A percentile compares a stretch with the other conserved stretches of the same genome.
Conservation (phyloP, 805 yeast genomes). For the Suhomyces xylopsoci region DNA sequence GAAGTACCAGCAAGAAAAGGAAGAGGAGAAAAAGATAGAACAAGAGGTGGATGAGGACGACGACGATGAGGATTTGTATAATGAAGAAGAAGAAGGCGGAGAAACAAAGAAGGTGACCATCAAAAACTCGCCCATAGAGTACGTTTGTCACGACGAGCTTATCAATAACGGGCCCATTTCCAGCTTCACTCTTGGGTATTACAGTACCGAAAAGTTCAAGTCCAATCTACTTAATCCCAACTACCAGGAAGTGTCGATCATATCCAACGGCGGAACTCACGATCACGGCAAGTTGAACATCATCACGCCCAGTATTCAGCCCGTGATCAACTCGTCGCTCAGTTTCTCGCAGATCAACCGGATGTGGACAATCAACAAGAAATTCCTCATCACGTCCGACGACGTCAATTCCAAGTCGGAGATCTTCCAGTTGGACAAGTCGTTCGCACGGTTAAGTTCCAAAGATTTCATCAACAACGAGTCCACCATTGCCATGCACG, state of each 20-base stretch:
- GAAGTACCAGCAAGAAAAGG: slow-evolving; percentile 19
- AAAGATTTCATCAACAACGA: slow-evolving; percentile 63
- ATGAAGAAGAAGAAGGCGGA: slow-evolving; percentile 31
- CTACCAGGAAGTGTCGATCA: slow-evolving; percentile 59
- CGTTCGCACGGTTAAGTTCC: slow-evolving; percentile 58
- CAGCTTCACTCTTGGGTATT: slow-evolving; percentile 61
- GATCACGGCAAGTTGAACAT: slow-evolving; percentile 54
- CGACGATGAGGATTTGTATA: slow-evolving; percentile 40
- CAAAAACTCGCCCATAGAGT: slow-evolving; percentile 5
- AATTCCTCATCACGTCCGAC: slow-evolving; percentile 70
- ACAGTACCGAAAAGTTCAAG: slow-evolving; percentile 50
- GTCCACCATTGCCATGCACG: slow-evolving; percentile 64
- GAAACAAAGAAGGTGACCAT: slow-evolving; percentile 1
- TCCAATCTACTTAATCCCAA: slow-evolving; percentile 71
- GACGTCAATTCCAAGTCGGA: slow-evolving; percentile 61
- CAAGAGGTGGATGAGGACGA: slow-evolving; percentile 11
- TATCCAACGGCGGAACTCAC: slow-evolving; percentile 67
- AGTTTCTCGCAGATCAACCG: slow-evolving; percentile 69
- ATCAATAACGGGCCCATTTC: slow-evolving; percentile 72
- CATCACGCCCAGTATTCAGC: slow-evolving; percentile 66
- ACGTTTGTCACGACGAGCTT: slow-evolving; percentile 45
- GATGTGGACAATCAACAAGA: slow-evolving; percentile 69
- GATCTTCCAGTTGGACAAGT: slow-evolving; percentile 59
- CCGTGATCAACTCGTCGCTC: slow-evolving; percentile 62
- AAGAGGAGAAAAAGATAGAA: slow-evolving; percentile 1